phyloP scores from a whole-genome alignment of 495 filamentous ascomycete species.

The Lichenothelia convexa region DNA sequence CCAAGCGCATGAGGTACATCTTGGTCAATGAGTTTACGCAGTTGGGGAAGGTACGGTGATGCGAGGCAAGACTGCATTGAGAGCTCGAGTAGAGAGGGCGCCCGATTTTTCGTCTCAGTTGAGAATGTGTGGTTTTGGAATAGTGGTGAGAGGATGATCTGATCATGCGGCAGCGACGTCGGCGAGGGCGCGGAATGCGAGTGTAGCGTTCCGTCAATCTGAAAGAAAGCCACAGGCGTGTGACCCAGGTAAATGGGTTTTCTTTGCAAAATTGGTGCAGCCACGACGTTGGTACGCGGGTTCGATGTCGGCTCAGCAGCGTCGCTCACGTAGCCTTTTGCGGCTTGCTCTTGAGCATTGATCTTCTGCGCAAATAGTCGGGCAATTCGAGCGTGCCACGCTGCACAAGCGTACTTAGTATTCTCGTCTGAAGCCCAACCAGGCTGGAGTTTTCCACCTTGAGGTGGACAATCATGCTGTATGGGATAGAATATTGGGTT shows the following conservation, averaged over 20 bases:
- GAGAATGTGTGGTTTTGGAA: constrained; percentile 9
- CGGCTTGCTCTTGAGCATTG: neutral
- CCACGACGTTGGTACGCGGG: constrained; percentile 25
- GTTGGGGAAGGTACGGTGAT: constrained; percentile 21
- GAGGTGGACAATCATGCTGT: too few species aligned
- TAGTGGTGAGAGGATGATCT: constrained; percentile 1
- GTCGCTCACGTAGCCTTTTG: neutral
- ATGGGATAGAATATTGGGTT: constrained; percentile 28
- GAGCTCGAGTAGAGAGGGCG: constrained; percentile 39
- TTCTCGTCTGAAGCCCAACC: neutral
- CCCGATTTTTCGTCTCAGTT: neutral
- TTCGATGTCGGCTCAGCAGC: neutral
- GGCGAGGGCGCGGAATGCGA: constrained; percentile 1
- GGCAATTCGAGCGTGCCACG: neutral
- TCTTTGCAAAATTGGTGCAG: constrained; percentile 15
- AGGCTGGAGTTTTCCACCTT: too few species aligned
- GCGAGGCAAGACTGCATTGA: constrained; percentile 31
- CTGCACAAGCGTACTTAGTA: neutral
- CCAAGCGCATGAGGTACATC: constrained; percentile 12
- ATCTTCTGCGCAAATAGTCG: neutral
- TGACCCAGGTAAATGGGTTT: constrained; percentile 13
- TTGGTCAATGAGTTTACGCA: constrained; percentile 16
- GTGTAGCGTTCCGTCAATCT: constrained; percentile 26
- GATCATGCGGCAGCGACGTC: constrained; percentile 1
- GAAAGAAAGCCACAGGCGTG: constrained; percentile 16